Evolutionary conservation across 2,329 filamentous ascomycete species (phyloP).

Genomic region (Penicillium sp.): DNA sequence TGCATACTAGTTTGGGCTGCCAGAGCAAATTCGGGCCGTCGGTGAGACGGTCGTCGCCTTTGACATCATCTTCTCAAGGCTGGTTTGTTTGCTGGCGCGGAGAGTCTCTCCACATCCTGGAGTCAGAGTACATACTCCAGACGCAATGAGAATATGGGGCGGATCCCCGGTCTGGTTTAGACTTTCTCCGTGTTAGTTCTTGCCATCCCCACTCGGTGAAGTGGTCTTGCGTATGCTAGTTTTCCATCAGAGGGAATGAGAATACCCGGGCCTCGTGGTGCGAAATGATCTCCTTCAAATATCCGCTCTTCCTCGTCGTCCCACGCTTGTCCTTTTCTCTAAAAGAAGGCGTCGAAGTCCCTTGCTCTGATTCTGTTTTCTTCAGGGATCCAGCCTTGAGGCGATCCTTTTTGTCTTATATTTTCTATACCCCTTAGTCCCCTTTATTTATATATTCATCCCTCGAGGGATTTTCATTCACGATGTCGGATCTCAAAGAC

Average conservation of each 20-base stretch:
- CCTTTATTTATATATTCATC: constrained; percentile 1
- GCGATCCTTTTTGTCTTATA: background rate
- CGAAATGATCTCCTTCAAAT: constrained; percentile 21
- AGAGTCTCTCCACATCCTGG: constrained; percentile 7
- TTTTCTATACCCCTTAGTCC: background rate
- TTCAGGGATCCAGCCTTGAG: constrained; percentile 2
- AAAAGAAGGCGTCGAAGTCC: no score
- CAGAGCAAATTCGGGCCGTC: constrained; percentile 10
- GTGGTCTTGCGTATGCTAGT: constrained; percentile 3
- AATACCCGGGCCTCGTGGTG: no score
- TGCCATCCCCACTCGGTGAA: constrained; percentile 4
- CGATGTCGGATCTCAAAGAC: constrained; percentile 23
- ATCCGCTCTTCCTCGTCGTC: constrained; percentile 10
- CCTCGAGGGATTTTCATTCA: constrained; percentile 5
- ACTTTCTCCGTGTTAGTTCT: constrained; percentile 6
- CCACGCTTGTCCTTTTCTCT: constrained; percentile 3
- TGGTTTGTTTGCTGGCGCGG: no score
- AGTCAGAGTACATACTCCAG: constrained; percentile 2
- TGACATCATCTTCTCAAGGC: no score
- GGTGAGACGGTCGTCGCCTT: no score
- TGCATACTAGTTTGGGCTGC: constrained; percentile 6
- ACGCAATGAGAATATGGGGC: constrained; percentile 7
- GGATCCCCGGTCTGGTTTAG: constrained; percentile 8
- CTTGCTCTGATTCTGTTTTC: no score
- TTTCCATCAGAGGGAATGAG: no score